A percentile compares a stretch with the other conserved stretches of the same genome.
These are phyloP conservation scores for Colletotrichum sp. DNA, from an alignment of 2,329 filamentous ascomycete genomes.

Conservation along the genomic window DNA sequence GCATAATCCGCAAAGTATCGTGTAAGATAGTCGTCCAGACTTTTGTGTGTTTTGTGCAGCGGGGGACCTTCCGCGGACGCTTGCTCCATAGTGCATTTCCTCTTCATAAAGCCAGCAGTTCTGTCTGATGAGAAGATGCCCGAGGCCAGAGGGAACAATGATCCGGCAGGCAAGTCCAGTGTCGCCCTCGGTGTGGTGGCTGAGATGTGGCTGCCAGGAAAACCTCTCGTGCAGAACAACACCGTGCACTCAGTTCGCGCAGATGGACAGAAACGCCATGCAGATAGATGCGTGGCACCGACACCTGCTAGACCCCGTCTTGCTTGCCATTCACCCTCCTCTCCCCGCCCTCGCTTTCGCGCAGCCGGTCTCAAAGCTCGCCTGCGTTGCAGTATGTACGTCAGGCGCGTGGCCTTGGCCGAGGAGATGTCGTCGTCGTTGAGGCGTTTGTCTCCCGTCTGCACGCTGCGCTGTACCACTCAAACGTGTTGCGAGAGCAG, in stretches of 20 bases:
- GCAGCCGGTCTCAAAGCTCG: not conserved
- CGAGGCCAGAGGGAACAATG: not conserved
- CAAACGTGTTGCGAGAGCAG: not conserved
- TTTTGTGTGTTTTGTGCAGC: not conserved
- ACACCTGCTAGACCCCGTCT: not conserved
- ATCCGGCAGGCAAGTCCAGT: not conserved
- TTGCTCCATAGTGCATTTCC: not conserved
- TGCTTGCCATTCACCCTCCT: not conserved
- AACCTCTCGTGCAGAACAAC: not conserved
- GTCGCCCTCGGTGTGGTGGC: not conserved
- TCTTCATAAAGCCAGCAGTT: not conserved
- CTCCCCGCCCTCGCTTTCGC: not conserved
- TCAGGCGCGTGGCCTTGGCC: not conserved
- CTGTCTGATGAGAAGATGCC: not conserved
- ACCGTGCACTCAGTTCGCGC: not conserved
- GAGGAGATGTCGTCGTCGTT: not conserved
- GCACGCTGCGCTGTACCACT: not conserved
- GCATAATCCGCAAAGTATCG: not conserved
- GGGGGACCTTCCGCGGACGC: not conserved
- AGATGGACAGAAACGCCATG: not conserved
- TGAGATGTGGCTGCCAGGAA: slow-evolving; percentile 3
- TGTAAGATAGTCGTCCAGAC: not conserved
- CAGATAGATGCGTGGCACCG: not conserved
- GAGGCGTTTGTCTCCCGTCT: not conserved
- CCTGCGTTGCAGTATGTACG: not conserved